Evolutionary conservation across 2,329 filamentous ascomycete species (phyloP), one percentile per base, ranked within the genome.

Genomic region (Elsinoe necatrix): DNA sequence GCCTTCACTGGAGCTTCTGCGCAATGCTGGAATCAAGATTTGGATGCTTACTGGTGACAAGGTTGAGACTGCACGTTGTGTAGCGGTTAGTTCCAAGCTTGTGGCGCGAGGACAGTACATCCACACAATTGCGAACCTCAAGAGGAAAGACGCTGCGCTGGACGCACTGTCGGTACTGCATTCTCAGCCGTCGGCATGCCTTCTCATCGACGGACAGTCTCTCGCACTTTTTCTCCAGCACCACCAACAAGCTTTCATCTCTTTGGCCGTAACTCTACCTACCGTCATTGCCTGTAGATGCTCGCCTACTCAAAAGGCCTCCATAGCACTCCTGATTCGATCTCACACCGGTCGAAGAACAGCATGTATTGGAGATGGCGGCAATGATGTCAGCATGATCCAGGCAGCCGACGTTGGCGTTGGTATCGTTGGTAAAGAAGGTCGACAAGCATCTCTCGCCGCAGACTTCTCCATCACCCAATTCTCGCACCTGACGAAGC

Each of bases 21-120:
- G 93, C 62, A 98, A 98, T 65, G 93, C 93, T 0, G 93, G 93
- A 23, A 93, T 98, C 73, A 97, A 97, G 71, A 97, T 98, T 52
- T 98, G 93, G 93, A 98, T 98, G 93, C 77, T 98, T 68, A 98
- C 93, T 0, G 93, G 93, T 47, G 93, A 98, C 77, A 98, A 98
- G 72, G 89, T 98, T 2, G 93, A 98, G 73, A 98, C 93, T 12
- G 93, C 93, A 14, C 85, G 93, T 34, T 98, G 93, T 71, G 92
- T 98, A 11, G 95, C 93, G 1, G 87, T 98, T 42, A 95, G 87
- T 66, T 91, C 92, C 27, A 96, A 96, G 70, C 80, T 98, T 5
- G 93, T 98, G 12, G 86, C 90, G 3, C 80, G 93, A 60, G 92
- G 92, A 1, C 95, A 98, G 72, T 93, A 92, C 69, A 95, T 98